A percentile compares a stretch with the other conserved stretches of the same genome.
These are phyloP conservation scores for Xylaria arbuscula DNA, from an alignment of 2,329 filamentous ascomycete species.

Conservation along the genomic window DNA sequence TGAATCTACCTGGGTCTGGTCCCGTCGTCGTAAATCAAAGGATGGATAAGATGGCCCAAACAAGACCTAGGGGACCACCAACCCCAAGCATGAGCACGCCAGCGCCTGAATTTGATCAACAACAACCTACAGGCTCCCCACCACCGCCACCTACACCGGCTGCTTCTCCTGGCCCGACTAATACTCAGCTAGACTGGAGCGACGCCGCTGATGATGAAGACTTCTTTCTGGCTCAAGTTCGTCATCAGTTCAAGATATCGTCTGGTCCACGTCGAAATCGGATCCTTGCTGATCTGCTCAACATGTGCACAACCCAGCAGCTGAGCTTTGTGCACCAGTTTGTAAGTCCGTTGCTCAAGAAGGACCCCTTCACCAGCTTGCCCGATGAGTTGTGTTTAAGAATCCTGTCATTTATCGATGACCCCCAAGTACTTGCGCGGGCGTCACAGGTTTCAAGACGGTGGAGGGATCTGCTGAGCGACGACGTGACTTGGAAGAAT, in stretches of 20 bases:
- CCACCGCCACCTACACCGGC: constrained; percentile 74
- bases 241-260: constrained; percentile 82
- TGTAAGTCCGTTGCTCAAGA: constrained; percentile 92
- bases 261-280: constrained; percentile 80
- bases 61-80: constrained; percentile 67
- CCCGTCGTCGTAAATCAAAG: constrained; percentile 57
- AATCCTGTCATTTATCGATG: constrained; percentile 95
- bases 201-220: constrained; percentile 84
- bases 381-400: constrained; percentile 93
- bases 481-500: constrained; percentile 98
- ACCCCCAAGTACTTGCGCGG: constrained; percentile 91
- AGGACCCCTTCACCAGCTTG: constrained; percentile 92
- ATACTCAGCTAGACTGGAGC: constrained; percentile 77
- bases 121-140: constrained; percentile 66
- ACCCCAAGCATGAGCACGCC: constrained; percentile 75
- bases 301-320: constrained; percentile 93
- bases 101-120: constrained; percentile 71
- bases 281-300: constrained; percentile 87
- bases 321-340: constrained; percentile 97
- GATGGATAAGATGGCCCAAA: constrained; percentile 66
- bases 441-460: constrained; percentile 95
- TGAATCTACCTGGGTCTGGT: constrained; percentile 59
- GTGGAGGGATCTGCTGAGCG: constrained; percentile 92
- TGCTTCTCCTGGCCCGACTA: constrained; percentile 71
- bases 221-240: constrained; percentile 80